Conservation (phyloP, 2,329 filamentous ascomycete genomes). For the Claviceps sp. region DNA sequence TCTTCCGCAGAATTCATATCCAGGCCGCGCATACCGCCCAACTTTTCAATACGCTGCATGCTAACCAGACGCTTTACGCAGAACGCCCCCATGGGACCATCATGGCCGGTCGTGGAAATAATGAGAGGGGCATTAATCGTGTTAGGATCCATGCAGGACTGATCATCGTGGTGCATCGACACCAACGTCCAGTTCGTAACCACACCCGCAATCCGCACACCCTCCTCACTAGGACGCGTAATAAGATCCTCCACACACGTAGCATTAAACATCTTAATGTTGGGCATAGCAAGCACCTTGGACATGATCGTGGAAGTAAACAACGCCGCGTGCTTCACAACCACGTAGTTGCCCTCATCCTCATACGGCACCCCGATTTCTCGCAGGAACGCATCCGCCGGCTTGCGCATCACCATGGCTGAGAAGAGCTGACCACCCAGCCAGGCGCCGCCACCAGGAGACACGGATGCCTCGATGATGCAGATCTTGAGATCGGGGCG, state of each 20-base stretch:
- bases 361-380: conserved; percentile 78
- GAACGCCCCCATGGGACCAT: conserved; percentile 85
- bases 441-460: conserved; percentile 82
- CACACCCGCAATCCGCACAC: conserved; percentile 67
- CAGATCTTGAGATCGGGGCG: conserved; percentile 86
- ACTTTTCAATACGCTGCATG: conserved; percentile 70
- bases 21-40: conserved; percentile 83
- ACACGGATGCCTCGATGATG: conserved; percentile 77
- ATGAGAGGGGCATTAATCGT: conserved; percentile 87
- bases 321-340: conserved; percentile 86
- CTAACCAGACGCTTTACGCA: conserved; percentile 79
- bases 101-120: conserved; percentile 83
- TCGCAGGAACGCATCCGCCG: conserved; percentile 69
- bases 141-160: conserved; percentile 94
- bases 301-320: conserved; percentile 82
- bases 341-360: conserved; percentile 77
- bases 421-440: conserved; percentile 88
- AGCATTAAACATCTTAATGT: conserved; percentile 94
- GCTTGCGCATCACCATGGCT: conserved; percentile 91
- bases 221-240: conserved; percentile 49
- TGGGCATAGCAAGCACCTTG: conserved; percentile 71
- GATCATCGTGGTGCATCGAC: conserved; percentile 73
- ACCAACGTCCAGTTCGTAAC: conserved; percentile 96
- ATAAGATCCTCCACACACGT: conserved; percentile 88
- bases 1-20: conserved; percentile 90